A percentile compares a stretch with the other conserved stretches of the same genome.
These are phyloP conservation scores for Piromyces sp. DNA, from an alignment of 192 early-diverging fungal species.

Conservation along the genomic window DNA sequence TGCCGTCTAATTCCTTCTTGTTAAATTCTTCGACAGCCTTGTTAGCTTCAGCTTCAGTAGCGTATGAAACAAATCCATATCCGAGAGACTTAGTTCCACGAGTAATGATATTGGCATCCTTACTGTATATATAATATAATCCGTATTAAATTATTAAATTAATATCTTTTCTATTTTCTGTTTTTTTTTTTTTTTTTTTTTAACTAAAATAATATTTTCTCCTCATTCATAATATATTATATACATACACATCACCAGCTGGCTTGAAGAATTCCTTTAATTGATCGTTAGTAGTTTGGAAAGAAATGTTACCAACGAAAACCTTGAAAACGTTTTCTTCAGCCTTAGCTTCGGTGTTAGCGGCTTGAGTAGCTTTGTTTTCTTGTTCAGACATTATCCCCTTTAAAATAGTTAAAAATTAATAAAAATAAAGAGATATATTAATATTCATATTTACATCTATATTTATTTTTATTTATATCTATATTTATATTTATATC, in stretches of 20 bases:
- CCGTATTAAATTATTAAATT: no score
- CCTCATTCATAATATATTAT: no score
- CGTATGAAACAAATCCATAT: slow-evolving; percentile 85
- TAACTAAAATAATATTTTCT: no score
- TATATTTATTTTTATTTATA: not conserved
- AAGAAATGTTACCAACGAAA: slow-evolving; percentile 90
- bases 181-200: not conserved
- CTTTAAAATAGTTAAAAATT: not conserved
- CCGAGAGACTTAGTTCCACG: slow-evolving; percentile 69
- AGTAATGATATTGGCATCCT: slow-evolving; percentile 62
- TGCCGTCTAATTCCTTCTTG: slow-evolving; percentile 31
- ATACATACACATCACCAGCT: slow-evolving; percentile 59
- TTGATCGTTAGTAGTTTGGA: slow-evolving; percentile 64
- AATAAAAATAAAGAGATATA: no score
- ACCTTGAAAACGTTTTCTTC: slow-evolving; percentile 38
- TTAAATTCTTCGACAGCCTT: slow-evolving; percentile 54
- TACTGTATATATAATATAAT: slow-evolving; percentile 13
- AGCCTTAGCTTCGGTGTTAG: slow-evolving; percentile 4
- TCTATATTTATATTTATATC: no score
- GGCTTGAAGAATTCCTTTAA: slow-evolving; percentile 57
- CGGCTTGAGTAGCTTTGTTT: slow-evolving; percentile 2
- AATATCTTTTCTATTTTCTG: not conserved
- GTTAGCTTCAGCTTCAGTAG: slow-evolving; percentile 41
- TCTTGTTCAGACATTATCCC: not conserved
- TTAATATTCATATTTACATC: no score